Conservation (phyloP, 768 basidiomycete species). For the Cantharellus anzutake region DNA sequence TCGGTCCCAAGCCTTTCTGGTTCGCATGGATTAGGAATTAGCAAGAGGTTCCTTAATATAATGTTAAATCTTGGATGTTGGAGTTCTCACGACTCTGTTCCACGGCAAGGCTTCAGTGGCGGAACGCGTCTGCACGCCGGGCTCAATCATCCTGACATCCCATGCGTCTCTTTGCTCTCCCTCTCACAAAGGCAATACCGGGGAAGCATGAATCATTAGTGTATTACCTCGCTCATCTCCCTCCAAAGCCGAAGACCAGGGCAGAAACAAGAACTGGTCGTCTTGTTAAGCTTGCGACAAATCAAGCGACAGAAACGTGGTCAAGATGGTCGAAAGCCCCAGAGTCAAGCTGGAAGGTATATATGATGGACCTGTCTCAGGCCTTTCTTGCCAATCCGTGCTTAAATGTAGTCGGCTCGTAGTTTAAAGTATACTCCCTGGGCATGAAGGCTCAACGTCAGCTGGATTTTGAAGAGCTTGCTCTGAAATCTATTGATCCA, state of each 20-base stretch:
- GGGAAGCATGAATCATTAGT: neutral
- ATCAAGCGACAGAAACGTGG: conserved; percentile 8
- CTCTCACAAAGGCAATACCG: conserved; percentile 1
- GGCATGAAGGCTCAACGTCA: conserved; percentile 6
- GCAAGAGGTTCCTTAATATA: too few relatives aligned
- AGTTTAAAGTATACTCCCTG: conserved; percentile 9
- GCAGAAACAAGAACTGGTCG: neutral
- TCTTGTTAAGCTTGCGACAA: neutral
- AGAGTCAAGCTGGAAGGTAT: conserved; percentile 10
- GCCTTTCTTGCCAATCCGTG: neutral
- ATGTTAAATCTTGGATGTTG: too few relatives aligned
- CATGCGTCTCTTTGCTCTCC: conserved; percentile 7
- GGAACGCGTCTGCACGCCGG: too few relatives aligned
- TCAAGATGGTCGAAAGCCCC: conserved; percentile 8
- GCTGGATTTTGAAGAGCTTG: conserved; percentile 10
- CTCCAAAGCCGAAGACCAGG: neutral
- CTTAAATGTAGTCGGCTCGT: neutral
- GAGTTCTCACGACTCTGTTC: too few relatives aligned
- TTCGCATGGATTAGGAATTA: too few relatives aligned
- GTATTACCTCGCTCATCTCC: conserved; percentile 7
- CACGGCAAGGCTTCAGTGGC: too few relatives aligned
- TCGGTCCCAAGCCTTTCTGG: too few relatives aligned
- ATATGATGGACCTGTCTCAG: neutral
- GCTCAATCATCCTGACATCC: neutral
- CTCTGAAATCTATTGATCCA: conserved; percentile 9